Evolutionary conservation across 1,284 basidiomycete genomes (phyloP), one percentile per base, ranked within the genome.

Genomic region (Mycena citricolor): DNA sequence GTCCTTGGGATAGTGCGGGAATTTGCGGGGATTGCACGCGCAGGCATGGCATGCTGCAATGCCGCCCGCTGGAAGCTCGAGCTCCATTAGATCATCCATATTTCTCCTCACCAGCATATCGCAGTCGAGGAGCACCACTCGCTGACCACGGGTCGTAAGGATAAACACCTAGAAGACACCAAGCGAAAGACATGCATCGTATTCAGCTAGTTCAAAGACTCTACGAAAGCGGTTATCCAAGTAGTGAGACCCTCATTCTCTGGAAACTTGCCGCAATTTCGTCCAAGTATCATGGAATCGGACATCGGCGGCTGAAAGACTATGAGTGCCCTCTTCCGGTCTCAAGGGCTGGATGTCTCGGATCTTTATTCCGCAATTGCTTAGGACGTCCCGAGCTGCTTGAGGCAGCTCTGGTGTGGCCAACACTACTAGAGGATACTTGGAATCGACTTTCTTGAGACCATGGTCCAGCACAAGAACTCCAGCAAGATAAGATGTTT

Each of bases 21-120:
- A 66, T 59, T 81, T 83, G 40, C 83, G 79, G 8, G 94, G 94
- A 61, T 98, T 98, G 71, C 94, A 98, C 1, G 93, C 86, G 61
- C 94, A 98, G 7, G 83, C 94, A 54, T 94, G 94, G 0, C 72
- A 77, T 0, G 91, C 92, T 3, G 89, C 92, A 47, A 98, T 94
- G 64, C 82, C 79, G 54, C 81, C 86, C 17, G 60, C 56, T 5
- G 76, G 77, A 2, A 93, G 66, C 8, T 80, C 73, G 21, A 90
- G 57, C 17, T 83, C 74, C 70, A 97, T 83, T 38, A 98, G 71
- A 51, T 95, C 93, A 65, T 98, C 95, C 88, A 98, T 95, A 52
- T 90, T 90, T 34, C 71, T 75, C 61, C 78, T 69, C 17, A 97
- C 75, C 45, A 97, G 74, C 91, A 98, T 98, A 67, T 97, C 94